Evolutionary conservation across 2,329 filamentous ascomycete species (phyloP), one percentile per base, ranked within the genome.

Genomic region (Botrytis tulipae): DNA sequence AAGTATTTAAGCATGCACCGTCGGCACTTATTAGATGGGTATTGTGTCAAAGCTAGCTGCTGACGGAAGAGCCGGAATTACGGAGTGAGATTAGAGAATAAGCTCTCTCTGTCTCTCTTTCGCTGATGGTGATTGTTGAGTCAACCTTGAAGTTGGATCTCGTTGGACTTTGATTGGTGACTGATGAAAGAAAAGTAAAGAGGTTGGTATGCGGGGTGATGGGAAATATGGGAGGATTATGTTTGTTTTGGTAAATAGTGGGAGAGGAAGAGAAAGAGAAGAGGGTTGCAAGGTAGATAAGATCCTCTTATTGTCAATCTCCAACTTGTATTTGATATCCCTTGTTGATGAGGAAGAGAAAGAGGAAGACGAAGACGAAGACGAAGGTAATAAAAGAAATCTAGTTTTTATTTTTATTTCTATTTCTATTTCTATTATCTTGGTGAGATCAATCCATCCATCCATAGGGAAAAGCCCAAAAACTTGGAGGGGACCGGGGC

Each of bases 201-300:
- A 54, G 65, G 65, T 54, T 67, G 65, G 65, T 67, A 40, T 67
- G 65, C 46, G 46, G 65, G 32, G 46, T 51, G 63, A 29, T 32
- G 20, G 44, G 42, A 16, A 48, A 46, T 5, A 51, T 18, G 63
- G 65, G 51, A 40, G 46, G 35, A 40, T 40, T 48, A 8, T 54
- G 32, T 18, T 66, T 63, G 61, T 44, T 63, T 63, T 44, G 25
- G 62, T 35, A 42, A 29, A 42, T 40, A 16, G 22, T n/a, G 35
- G 22, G 14, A 37, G 40, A 51, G 18, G 37, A 12, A 3, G n/a
- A 46, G 40, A 29, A 42, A 35, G 22, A 35, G 9, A 65, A 63
- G 37, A 48, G 57, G 25, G 48, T 18, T 42, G 32, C 22, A 25
- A 61, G 59, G 37, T 25, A 6, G 48, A 51, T 16, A n/a, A 16